Base-by-base conservation (phyloP, 1,284 basidiomycete genomes). In the Neonothopanus nambi region DNA sequence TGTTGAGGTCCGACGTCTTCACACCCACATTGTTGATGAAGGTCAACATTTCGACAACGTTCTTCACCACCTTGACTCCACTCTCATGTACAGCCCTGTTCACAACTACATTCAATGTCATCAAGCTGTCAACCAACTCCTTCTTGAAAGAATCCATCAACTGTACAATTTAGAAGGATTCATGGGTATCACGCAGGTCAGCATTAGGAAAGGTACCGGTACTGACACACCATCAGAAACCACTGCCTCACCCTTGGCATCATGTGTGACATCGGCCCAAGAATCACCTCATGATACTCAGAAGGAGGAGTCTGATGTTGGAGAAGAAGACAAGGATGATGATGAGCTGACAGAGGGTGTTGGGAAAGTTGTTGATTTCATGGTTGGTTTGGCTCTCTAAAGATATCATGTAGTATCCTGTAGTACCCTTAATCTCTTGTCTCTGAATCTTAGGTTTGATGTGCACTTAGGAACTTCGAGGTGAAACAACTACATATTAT, bases 11-110 rank as follows among this genome's bases (percentile, higher is more conserved):
- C 49, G 54, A 1, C 62, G 63, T 0, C 57, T 74, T 2, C 44
- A 59, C 8, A 69, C 70, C 2, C 64, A 48, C 21, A 65, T 75
- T 36, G 24, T 55, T 17, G 63, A 72, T 48, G 66, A 73, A 41
- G 41, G 55, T 9, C 5, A 42, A 3, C 21, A 51, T 20, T 43
- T 30, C n/a, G 13, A 41, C 15, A 9, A 4, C 20, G 35, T 49
- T 15, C 18, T 49, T 11, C 11, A 15, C n/a, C 21, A 21, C 17
- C 26, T 47, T 8, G 12, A 41, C 2, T n/a, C 3, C 2, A 33
- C 13, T 36, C 4, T 24, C 20, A 33, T 28, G 30, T 38, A 15
- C 7, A 2, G 38, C 26, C 38, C 47, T 3, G 47, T 49, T 9
- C 18, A 23, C 5, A 37, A 39, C 18, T 38, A 49, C 18, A 24